Evolutionary conservation across 371 early-diverging fungal genomes (phyloP), one percentile per base, ranked within the genome.

Genomic region (Rhizopus stolonifer): DNA sequence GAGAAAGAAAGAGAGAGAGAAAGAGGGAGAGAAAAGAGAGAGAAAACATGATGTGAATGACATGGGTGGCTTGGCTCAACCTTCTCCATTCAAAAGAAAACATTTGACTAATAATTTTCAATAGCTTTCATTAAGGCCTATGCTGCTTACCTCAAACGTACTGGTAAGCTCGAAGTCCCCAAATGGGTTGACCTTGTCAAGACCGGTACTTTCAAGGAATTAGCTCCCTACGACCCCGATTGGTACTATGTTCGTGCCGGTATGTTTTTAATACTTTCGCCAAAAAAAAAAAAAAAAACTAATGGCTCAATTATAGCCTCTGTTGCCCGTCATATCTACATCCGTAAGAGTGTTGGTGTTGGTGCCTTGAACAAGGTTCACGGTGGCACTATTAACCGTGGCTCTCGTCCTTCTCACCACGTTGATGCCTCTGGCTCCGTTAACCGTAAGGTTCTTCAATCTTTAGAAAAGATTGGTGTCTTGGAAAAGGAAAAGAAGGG

Each of bases 161-260:
- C 93, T 60, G 97, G 96, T 67, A 94, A 94, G 86, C 88, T 98
- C 72, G 91, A 92, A 72, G 89, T 98, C 65, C 98, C 96, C 74
- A 90, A 87, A 81, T 96, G 95, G 96, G 92, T 94, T 61, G 95
- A 98, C 74, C 77, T 94, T 63, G 95, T 92, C 81, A 98, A 98
- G 88, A 95, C 96, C 61, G 93, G 85, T 61, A 81, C 92, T 66
- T 82, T 79, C 89, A 95, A 95, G 88, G 95, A 95, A 81, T 82
- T 93, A 52, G 90, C 92, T 68, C 98, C 98, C 39, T 89, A 92
- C 79, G 96, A 99, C 70, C 91, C 93, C 57, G 98, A 99, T 86
- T 99, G 98, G 98, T 99, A 86, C 91, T 99, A 92, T 84, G 78
- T 94, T 62, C 94, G 97, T 70, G 95, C 94, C 59, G n/a, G n/a